A percentile compares a stretch with the other conserved stretches of the same genome.
These are phyloP conservation scores for Pyrus bretschneideri DNA, from an alignment of 306 rosid genomes.

Conservation along the genomic window DNA sequence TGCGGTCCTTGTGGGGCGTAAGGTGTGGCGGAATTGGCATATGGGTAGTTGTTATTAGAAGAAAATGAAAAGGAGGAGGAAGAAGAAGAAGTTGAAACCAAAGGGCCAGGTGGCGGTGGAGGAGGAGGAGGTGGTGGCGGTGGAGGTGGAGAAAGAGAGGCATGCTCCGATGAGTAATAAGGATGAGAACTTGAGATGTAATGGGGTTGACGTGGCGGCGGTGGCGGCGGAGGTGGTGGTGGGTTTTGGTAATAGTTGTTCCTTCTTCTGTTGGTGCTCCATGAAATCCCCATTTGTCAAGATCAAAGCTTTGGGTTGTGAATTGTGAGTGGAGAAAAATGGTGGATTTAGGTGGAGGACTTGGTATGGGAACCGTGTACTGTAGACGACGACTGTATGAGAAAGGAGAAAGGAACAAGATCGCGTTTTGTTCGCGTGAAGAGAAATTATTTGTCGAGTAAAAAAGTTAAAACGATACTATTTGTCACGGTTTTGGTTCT, in stretches of 20 bases:
- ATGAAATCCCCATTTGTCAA: constrained; percentile 63
- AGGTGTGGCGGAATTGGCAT: constrained; percentile 6
- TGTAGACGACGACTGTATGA: background rate
- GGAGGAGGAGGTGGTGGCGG: constrained; percentile 21
- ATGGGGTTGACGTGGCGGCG: constrained; percentile 23
- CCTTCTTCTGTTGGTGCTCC: constrained; percentile 56
- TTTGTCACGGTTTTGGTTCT: background rate
- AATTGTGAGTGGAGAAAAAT: background rate
- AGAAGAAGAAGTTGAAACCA: background rate
- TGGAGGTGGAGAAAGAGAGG: constrained; percentile 28
- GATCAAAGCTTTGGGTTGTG: background rate
- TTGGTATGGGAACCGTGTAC: background rate
- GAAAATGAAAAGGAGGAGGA: background rate
- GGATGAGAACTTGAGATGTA: constrained; percentile 21
- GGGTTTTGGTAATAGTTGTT: constrained; percentile 36
- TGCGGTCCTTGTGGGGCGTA: constrained; percentile 3
- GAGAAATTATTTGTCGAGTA: background rate
- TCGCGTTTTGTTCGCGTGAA: background rate
- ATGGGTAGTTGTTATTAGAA: background rate
- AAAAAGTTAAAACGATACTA: background rate
- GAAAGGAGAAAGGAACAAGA: background rate
- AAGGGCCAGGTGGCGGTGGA: background rate
- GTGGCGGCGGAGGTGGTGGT: constrained; percentile 5
- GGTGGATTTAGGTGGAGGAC: background rate
- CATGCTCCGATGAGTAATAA: constrained; percentile 27